Conservation (phyloP, 352 stramenopile genomes). For the Phytopythium helicoides region DNA sequence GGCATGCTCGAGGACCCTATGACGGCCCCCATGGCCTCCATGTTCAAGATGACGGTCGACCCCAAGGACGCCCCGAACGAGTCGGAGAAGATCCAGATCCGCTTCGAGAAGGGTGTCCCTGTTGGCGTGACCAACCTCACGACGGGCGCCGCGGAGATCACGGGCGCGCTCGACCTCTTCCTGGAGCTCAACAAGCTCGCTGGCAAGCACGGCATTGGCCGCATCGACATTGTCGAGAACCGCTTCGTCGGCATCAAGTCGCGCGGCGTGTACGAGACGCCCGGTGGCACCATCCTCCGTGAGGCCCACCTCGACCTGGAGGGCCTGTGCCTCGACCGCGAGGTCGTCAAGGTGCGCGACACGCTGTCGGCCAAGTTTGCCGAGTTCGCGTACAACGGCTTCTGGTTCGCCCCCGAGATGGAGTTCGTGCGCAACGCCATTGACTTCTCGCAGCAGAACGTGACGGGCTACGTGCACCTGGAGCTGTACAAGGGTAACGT, state of each 20-base stretch:
- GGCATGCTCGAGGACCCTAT: conserved; percentile 95
- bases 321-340: conserved; percentile 96
- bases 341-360: conserved; percentile 95
- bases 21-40: conserved; percentile 90
- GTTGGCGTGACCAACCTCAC: conserved; percentile 92
- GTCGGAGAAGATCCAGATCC: conserved; percentile 90
- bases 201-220: conserved; percentile 95
- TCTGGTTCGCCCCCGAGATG: conserved; percentile 99
- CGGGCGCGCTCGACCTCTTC: conserved; percentile 95
- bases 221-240: conserved; percentile 99
- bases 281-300: conserved; percentile 92
- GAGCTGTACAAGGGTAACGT: conserved; percentile 99
- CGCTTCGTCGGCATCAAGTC: conserved; percentile 99
- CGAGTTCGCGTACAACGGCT: conserved; percentile 98
- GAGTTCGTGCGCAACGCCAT: conserved; percentile 96
- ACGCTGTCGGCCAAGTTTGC: conserved; percentile 94
- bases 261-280: conserved; percentile 98
- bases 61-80: conserved; percentile 93
- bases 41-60: conserved; percentile 99
- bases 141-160: conserved; percentile 80
- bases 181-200: conserved; percentile 97
- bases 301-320: conserved; percentile 91
- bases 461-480: conserved; percentile 93
- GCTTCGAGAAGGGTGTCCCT: conserved; percentile 95
- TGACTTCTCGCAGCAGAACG: conserved; percentile 93